Conservation (phyloP, 2,329 filamentous ascomycete species). For the Chaetomium sp. region DNA sequence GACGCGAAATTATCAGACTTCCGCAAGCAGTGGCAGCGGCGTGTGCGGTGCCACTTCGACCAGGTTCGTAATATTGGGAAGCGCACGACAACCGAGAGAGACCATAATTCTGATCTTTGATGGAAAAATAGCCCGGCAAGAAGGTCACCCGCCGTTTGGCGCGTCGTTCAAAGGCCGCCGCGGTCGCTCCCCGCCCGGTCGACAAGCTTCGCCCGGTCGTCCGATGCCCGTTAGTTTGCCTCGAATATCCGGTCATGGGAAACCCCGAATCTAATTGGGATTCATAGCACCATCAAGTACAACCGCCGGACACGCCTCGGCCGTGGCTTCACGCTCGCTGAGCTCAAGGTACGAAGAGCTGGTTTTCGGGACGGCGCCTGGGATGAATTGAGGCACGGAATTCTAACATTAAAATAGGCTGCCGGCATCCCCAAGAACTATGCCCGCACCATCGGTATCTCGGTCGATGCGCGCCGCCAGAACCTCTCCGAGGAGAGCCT, state of each 20-base stretch:
- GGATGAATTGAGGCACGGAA: not conserved
- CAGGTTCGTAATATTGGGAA: slow-evolving; percentile 63
- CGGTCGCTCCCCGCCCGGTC: slow-evolving; percentile 92
- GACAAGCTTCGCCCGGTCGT: slow-evolving; percentile 96
- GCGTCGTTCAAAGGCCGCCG: slow-evolving; percentile 91
- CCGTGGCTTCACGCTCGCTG: slow-evolving; percentile 95
- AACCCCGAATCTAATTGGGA: slow-evolving; percentile 23
- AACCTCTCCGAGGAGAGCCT: slow-evolving; percentile 97
- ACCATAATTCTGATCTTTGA: slow-evolving; percentile 42
- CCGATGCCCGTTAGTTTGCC: slow-evolving; percentile 70
- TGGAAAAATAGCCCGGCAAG: slow-evolving; percentile 74
- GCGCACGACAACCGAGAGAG: slow-evolving; percentile 31
- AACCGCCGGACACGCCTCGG: slow-evolving; percentile 96
- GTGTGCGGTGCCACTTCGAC: slow-evolving; percentile 99
- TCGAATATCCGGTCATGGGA: slow-evolving; percentile 10
- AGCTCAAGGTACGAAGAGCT: slow-evolving; percentile 83
- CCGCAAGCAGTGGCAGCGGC: slow-evolving; percentile 99
- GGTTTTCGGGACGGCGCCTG: not conserved
- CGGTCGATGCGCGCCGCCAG: slow-evolving; percentile 93
- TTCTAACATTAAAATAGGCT: slow-evolving; percentile 59
- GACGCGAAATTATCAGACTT: slow-evolving; percentile 66
- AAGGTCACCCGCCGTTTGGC: slow-evolving; percentile 91
- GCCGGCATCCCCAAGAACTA: slow-evolving; percentile 93
- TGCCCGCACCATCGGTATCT: slow-evolving; percentile 93
- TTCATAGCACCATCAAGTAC: slow-evolving; percentile 70